A percentile compares a stretch with the other conserved stretches of the same genome.
phyloP scores from a whole-genome alignment of 2,329 filamentous ascomycete species.

The Cladorrhinum sp. region DNA sequence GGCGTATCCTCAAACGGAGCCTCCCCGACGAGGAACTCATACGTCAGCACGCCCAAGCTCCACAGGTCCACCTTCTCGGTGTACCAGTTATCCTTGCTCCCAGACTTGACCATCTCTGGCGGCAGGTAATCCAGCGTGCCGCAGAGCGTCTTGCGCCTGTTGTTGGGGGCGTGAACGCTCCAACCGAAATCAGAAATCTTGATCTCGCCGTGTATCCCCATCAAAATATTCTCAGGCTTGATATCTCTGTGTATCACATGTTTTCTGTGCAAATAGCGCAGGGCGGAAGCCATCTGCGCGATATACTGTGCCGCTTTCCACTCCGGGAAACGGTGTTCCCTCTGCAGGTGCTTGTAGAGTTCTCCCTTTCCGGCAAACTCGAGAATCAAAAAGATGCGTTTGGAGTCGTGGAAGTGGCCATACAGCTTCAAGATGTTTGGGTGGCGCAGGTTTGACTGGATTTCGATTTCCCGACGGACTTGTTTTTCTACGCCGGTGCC shows the following conservation, averaged over 20 bases:
- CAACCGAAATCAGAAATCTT: constrained; percentile 98
- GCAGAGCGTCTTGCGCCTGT: constrained; percentile 90
- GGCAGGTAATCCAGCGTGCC: constrained; percentile 96
- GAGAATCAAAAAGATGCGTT: constrained; percentile 81
- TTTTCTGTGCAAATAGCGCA: constrained; percentile 91
- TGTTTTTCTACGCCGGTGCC: constrained; percentile 79
- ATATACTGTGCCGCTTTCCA: constrained; percentile 85
- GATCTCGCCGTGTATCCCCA: constrained; percentile 95
- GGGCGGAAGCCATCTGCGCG: constrained; percentile 84
- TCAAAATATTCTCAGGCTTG: constrained; percentile 95
- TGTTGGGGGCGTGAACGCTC: constrained; percentile 96
- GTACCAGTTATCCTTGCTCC: constrained; percentile 81
- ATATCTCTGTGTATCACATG: constrained; percentile 97
- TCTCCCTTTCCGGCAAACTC: constrained; percentile 85
- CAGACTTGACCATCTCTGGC: constrained; percentile 91
- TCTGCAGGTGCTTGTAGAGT: constrained; percentile 80
- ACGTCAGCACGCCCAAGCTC: constrained; percentile 91
- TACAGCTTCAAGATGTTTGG: constrained; percentile 82
- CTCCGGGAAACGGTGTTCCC: constrained; percentile 76
- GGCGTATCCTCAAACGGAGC: constrained; percentile 96
- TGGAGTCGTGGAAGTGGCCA: constrained; percentile 85
- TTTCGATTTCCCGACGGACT: constrained; percentile 83
- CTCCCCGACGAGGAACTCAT: constrained; percentile 94
- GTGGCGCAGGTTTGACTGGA: constrained; percentile 82
- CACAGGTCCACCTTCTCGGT: constrained; percentile 95